Conservation (phyloP, 2,329 filamentous ascomycete genomes). For the Fusarium brachygibbosum region DNA sequence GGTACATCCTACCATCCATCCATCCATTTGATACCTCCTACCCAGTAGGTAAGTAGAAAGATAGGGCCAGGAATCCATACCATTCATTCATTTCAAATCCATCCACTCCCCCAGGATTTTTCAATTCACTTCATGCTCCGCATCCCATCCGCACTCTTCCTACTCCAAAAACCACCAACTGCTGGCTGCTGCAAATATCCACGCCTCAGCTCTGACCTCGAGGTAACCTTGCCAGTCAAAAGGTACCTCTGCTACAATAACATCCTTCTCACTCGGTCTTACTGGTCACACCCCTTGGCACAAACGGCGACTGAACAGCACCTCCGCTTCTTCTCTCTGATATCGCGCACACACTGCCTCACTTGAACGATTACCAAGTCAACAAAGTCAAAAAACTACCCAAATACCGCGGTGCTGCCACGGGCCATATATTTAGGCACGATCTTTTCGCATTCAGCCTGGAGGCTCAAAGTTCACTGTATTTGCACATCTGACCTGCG, state of each 20-base stretch:
- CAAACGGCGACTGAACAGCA: slow-evolving; percentile 32
- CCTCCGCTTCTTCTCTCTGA: slow-evolving; percentile 29
- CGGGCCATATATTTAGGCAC: slow-evolving; percentile 23
- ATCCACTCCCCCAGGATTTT: slow-evolving; percentile 35
- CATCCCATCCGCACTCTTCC: slow-evolving; percentile 11
- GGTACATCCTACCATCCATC: slow-evolving; percentile 1
- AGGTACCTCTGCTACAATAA: slow-evolving; percentile 7
- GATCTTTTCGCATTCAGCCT: slow-evolving; percentile 26
- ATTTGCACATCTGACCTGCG: slow-evolving; percentile 29
- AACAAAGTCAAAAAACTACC: slow-evolving; percentile 29
- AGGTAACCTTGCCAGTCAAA: slow-evolving; percentile 28
- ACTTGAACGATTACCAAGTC: slow-evolving; percentile 15
- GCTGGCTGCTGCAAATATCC: slow-evolving; percentile 15
- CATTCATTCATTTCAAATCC: slow-evolving; percentile 25
- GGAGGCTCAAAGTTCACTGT: slow-evolving; percentile 24
- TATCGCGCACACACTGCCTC: slow-evolving; percentile 35
- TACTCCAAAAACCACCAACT: slow-evolving; percentile 1
- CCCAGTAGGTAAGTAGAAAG: slow-evolving; percentile 1
- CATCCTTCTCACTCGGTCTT: slow-evolving; percentile 26
- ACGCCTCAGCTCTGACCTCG: slow-evolving; percentile 30
- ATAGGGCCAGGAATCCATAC: slow-evolving; percentile 25
- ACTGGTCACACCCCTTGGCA: slow-evolving; percentile 33
- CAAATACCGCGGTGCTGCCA: slow-evolving; percentile 19
- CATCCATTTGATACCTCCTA: background rate
- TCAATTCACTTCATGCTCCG: slow-evolving; percentile 20